phyloP scores from a whole-genome alignment of 2,329 filamentous ascomycete species.

The Exutisphaerella laricina region DNA sequence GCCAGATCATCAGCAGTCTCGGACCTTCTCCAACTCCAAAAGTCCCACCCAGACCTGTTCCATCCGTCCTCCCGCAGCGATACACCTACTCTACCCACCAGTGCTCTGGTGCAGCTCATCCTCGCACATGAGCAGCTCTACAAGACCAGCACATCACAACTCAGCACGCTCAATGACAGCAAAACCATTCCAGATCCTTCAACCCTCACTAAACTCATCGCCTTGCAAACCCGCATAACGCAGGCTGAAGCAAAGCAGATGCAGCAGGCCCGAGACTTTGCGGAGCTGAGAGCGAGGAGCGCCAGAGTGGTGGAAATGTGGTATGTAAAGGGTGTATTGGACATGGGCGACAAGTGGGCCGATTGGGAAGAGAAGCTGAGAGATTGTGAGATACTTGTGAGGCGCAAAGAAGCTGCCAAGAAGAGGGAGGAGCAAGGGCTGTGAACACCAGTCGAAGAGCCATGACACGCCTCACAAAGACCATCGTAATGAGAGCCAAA shows the following conservation, averaged over 20 bases:
- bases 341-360: constrained; percentile 62
- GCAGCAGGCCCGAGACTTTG: constrained; percentile 57
- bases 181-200: constrained; percentile 39
- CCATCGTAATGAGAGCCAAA: background rate
- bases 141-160: constrained; percentile 39
- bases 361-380: constrained; percentile 64
- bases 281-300: constrained; percentile 58
- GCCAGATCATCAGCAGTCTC: constrained; percentile 36
- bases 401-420: constrained; percentile 56
- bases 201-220: constrained; percentile 49
- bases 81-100: constrained; percentile 22
- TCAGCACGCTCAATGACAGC: constrained; percentile 42
- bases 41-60: constrained; percentile 40
- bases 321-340: constrained; percentile 68
- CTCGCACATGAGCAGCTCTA: constrained; percentile 42
- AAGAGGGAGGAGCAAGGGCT: constrained; percentile 47
- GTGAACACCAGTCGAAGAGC: too few species aligned
- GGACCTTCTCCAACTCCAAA: constrained; percentile 37
- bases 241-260: constrained; percentile 56
- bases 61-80: constrained; percentile 18
- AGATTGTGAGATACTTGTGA: constrained; percentile 59
- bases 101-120: constrained; percentile 34
- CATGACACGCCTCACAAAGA: too few species aligned
- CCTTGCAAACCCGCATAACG: constrained; percentile 57
- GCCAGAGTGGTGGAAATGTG: constrained; percentile 53